Conservation (phyloP, 106 monocot species). For the Dendrobium officinale region DNA sequence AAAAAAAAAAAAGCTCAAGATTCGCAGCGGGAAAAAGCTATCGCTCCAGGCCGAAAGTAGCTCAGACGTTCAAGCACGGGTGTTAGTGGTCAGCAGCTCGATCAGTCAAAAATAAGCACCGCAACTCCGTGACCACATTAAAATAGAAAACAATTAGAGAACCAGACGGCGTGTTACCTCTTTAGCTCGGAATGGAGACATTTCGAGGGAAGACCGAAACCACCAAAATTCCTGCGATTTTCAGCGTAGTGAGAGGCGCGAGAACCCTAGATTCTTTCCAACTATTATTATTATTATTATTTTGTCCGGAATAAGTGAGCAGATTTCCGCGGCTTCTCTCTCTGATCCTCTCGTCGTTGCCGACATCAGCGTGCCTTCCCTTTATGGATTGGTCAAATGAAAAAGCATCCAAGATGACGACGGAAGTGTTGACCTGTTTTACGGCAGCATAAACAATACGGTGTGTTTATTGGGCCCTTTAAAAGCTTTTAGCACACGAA, state of each 20-base stretch:
- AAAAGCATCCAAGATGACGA: too few relatives aligned
- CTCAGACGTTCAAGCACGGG: slow-evolving; percentile 1
- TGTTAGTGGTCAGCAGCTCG: background rate
- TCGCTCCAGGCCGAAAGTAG: background rate
- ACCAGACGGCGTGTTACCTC: background rate
- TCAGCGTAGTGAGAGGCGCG: background rate
- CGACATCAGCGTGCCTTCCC: background rate
- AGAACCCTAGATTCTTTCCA: background rate
- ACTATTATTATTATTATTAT: background rate
- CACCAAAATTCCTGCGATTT: background rate
- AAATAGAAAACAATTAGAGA: background rate
- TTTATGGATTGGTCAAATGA: too few relatives aligned
- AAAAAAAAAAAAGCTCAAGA: background rate
- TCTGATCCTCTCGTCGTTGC: background rate
- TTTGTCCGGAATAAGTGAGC: background rate
- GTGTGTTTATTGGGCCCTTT: too few relatives aligned
- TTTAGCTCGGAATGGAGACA: background rate
- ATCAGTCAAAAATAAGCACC: slow-evolving; percentile 1
- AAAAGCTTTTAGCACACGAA: too few relatives aligned
- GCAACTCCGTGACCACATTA: background rate
- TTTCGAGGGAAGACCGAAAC: background rate
- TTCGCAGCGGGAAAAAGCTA: background rate
- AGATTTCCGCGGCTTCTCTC: background rate
- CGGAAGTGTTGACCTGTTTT: too few relatives aligned
- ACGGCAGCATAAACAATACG: too few relatives aligned